Conservation (phyloP, 306 rosid genomes). For the Corylus heterophylla region DNA sequence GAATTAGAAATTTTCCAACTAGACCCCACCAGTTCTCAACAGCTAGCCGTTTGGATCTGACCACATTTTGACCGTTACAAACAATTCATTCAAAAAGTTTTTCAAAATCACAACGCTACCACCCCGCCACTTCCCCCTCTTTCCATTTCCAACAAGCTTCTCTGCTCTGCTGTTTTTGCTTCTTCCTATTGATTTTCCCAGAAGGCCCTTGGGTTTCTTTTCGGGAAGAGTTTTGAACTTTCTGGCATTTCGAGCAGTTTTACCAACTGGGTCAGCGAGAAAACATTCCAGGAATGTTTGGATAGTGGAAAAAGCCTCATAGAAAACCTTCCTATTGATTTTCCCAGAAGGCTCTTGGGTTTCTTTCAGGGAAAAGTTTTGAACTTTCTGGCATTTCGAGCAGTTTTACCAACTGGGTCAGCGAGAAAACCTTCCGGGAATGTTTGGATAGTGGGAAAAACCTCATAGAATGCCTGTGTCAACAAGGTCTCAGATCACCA, state of each 20-base stretch:
- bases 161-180: not conserved
- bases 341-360: not conserved
- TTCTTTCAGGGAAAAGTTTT: constrained; percentile 12
- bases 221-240: constrained; percentile 8
- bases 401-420: constrained; percentile 26
- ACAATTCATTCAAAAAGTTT: constrained; percentile 32
- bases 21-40: constrained; percentile 33
- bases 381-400: not conserved
- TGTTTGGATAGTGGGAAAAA: constrained; percentile 32
- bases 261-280: constrained; percentile 30
- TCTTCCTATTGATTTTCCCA: constrained; percentile 6
- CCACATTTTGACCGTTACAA: constrained; percentile 64
- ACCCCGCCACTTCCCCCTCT: constrained; percentile 19
- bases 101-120: constrained; percentile 5
- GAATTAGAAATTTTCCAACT: not conserved
- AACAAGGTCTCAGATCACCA: constrained; percentile 64
- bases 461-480: constrained; percentile 74
- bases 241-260: not conserved
- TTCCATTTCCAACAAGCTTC: constrained; percentile 15
- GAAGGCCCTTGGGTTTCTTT: not conserved
- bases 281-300: constrained; percentile 43
- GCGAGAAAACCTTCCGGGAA: constrained; percentile 34
- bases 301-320: constrained; percentile 7
- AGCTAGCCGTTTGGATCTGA: constrained; percentile 43
- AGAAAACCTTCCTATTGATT: constrained; percentile 30